Evolutionary conservation across 768 basidiomycete species (phyloP), one percentile per base, ranked within the genome.

Genomic region (Fomitopsis pulvina): DNA sequence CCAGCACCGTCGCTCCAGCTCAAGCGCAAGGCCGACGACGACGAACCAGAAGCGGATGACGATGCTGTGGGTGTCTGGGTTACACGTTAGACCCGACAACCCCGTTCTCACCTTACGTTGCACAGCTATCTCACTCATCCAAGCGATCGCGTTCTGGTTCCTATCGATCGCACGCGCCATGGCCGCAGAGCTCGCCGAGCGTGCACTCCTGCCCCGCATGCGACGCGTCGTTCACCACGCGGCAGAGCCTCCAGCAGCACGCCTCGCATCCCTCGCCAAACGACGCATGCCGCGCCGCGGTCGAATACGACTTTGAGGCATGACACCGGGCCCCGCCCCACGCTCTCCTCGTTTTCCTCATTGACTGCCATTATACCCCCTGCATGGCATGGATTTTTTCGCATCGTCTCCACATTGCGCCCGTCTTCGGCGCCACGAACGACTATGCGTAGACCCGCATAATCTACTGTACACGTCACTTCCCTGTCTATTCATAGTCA

Each of bases 161-260:
- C 20, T 52, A 38, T 16, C 40, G 54, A 48, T 34, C 50, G 42
- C 52, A 29, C 34, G 32, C 30, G 59, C 25, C 59, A 9, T 57
- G 46, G 67, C 20, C 67, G 57, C 55, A 66, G 64, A 56, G 72
- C 63, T 55, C 68, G 60, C 56, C 81, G 41, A 68, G 71, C 30
- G 73, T 74, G 44, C 79, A 81, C 60, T 75, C 83, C 2, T 89
- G 86, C 71, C 78, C 87, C 24, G 87, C 86, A 8, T 89, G 86
- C 61, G 85, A 89, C 59, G 70, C 79, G 21, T 76, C 71, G 53
- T 88, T 89, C 61, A 64, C 75, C 42, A 76, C 80, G 9, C 73
- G 64, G n/a, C 74, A 80, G 47, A 68, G 74, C 57, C 74, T 89
- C 11, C 75, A 74, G 46, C 76, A 76, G 54, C 86, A 89, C 59